phyloP scores from a whole-genome alignment of 768 basidiomycete species.

The Crassisporium funariophilum region DNA sequence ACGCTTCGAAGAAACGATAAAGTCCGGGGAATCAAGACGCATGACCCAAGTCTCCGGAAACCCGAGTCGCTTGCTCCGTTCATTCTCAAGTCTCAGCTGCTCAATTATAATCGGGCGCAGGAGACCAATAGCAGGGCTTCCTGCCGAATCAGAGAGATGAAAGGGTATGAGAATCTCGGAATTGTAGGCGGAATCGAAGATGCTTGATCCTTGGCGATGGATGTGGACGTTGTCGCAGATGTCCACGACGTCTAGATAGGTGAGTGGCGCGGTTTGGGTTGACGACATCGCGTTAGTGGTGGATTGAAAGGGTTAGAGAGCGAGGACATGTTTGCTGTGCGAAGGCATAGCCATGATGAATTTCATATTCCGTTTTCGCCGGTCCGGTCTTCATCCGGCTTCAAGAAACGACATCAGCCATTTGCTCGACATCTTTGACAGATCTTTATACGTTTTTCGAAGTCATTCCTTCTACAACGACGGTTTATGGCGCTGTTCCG shows the following conservation, averaged over 20 bases:
- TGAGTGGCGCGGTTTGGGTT: too few relatives aligned
- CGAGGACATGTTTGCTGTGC: too few relatives aligned
- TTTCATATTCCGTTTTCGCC: too few relatives aligned
- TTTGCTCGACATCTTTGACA: too few relatives aligned
- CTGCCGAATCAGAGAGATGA: conserved; percentile 48
- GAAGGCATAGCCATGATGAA: too few relatives aligned
- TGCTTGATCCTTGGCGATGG: conserved; percentile 23
- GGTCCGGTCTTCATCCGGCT: too few relatives aligned
- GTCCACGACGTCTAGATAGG: conserved; percentile 66
- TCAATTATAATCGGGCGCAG: conserved; percentile 59
- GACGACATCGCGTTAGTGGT: too few relatives aligned
- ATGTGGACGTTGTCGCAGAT: conserved; percentile 71
- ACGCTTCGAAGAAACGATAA: conserved; percentile 26
- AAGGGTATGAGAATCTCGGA: conserved; percentile 56
- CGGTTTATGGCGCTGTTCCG: too few relatives aligned
- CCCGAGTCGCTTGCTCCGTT: conserved; percentile 25
- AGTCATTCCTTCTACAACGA: too few relatives aligned
- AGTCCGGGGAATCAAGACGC: conserved; percentile 28
- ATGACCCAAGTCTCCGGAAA: conserved; percentile 45
- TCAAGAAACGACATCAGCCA: too few relatives aligned
- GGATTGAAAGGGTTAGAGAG: too few relatives aligned
- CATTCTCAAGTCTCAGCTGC: conserved; percentile 55
- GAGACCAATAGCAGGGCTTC: conserved; percentile 62
- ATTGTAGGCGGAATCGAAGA: conserved; percentile 27
- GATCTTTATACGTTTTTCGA: too few relatives aligned